Evolutionary conservation across 2,329 filamentous ascomycete species (phyloP).

Genomic region (Fusarium pseudoanthophilum): DNA sequence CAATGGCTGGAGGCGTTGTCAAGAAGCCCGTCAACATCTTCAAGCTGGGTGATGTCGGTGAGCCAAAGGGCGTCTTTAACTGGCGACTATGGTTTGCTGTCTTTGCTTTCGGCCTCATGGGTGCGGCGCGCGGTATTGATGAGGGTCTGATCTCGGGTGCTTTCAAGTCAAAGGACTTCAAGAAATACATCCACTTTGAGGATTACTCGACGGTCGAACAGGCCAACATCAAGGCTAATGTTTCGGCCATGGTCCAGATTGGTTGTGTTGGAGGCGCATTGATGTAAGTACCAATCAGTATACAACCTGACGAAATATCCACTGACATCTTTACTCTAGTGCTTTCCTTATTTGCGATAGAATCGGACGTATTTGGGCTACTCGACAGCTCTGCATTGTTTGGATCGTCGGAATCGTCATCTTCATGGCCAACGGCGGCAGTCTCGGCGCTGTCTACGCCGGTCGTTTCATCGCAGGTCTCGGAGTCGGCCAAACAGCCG

Average conservation of each 20-base stretch:
- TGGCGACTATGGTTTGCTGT: slow-evolving; percentile 26
- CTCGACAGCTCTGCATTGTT: slow-evolving; percentile 7
- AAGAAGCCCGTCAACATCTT: slow-evolving; percentile 27
- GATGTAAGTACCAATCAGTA: not conserved
- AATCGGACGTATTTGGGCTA: slow-evolving; percentile 23
- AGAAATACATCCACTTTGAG: slow-evolving; percentile 11
- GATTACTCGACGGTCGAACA: slow-evolving; percentile 7
- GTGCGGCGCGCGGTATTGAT: slow-evolving; percentile 13
- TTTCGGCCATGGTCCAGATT: slow-evolving; percentile 22
- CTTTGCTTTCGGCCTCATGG: slow-evolving; percentile 20
- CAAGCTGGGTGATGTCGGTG: slow-evolving; percentile 13
- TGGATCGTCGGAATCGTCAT: slow-evolving; percentile 15
- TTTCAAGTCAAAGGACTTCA: slow-evolving; percentile 20
- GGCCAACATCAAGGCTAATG: slow-evolving; percentile 25
- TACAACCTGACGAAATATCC: not conserved
- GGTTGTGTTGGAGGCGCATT: slow-evolving; percentile 19
- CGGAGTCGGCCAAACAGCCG: slow-evolving; percentile 30
- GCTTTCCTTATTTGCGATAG: slow-evolving; percentile 15
- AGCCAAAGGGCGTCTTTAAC: slow-evolving; percentile 19
- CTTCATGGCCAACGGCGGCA: slow-evolving; percentile 19
- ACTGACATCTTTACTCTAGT: not conserved
- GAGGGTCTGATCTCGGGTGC: slow-evolving; percentile 21
- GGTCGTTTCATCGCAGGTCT: slow-evolving; percentile 32
- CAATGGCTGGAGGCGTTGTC: slow-evolving; percentile 15
- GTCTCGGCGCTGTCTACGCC: slow-evolving; percentile 18